Conservation (phyloP, 257 asterid genomes). For the Penstemon barbatus region DNA sequence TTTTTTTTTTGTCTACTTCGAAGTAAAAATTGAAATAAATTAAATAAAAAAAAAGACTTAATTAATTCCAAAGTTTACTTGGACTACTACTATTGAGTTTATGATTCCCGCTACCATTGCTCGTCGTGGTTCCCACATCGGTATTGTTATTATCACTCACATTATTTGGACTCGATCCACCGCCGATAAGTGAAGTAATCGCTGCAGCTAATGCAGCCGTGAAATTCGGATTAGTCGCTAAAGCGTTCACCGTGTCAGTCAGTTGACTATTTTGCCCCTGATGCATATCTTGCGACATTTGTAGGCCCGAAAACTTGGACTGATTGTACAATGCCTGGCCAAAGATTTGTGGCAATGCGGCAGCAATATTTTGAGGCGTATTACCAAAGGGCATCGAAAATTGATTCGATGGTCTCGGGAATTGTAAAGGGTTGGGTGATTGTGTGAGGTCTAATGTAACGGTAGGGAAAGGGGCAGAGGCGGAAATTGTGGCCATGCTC, state of each 20-base stretch:
- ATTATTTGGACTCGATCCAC: slow-evolving; percentile 42
- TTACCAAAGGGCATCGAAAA: slow-evolving; percentile 59
- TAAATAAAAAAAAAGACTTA: not conserved
- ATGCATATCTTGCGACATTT: slow-evolving; percentile 64
- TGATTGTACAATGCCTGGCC: slow-evolving; percentile 76
- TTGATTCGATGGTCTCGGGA: slow-evolving; percentile 47
- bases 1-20: not conserved
- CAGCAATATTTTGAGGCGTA: slow-evolving; percentile 36
- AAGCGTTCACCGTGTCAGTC: slow-evolving; percentile 61
- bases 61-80: slow-evolving; percentile 30
- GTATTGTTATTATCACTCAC: slow-evolving; percentile 26
- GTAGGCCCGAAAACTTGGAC: slow-evolving; percentile 74
- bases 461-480: slow-evolving; percentile 93
- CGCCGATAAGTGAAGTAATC: slow-evolving; percentile 55
- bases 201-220: slow-evolving; percentile 81
- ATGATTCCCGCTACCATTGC: slow-evolving; percentile 49
- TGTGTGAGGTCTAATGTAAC: slow-evolving; percentile 93
- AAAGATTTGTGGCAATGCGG: slow-evolving; percentile 65
- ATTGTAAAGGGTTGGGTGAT: slow-evolving; percentile 60
- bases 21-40: not conserved
- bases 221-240: slow-evolving; percentile 76
- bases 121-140: slow-evolving; percentile 7
- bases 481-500: slow-evolving; percentile 89
- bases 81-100: slow-evolving; percentile 35
- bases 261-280: slow-evolving; percentile 36